phyloP scores from a whole-genome alignment of 108 stramenopile genomes.

The Cyclostephanos tholiformis region DNA sequence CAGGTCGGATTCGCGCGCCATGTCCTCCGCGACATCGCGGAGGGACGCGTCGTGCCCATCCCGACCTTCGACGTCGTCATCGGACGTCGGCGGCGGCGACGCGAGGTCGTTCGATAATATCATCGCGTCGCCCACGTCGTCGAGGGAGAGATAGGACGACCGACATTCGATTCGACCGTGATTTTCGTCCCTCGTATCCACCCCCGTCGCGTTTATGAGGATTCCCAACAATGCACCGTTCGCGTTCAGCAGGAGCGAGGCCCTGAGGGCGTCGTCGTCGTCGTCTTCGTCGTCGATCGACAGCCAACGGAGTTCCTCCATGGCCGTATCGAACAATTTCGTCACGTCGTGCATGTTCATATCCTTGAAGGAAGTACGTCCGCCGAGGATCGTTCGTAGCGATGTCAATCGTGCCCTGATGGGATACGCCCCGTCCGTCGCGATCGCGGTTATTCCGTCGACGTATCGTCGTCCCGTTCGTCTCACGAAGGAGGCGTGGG shows the following conservation, averaged over 20 bases:
- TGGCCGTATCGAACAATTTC: slow-evolving; percentile 1
- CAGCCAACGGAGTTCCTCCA: slow-evolving; percentile 12
- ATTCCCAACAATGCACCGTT: slow-evolving; percentile 12
- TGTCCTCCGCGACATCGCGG: too few relatives aligned
- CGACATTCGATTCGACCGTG: slow-evolving; percentile 8
- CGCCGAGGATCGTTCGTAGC: slow-evolving; percentile 14
- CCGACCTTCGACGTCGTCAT: too few relatives aligned
- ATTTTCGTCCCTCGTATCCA: neutral
- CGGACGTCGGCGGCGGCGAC: too few relatives aligned
- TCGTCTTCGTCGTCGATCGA: slow-evolving; percentile 6
- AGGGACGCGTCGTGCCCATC: neutral
- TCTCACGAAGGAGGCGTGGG: slow-evolving; percentile 14
- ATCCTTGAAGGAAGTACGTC: slow-evolving; percentile 16
- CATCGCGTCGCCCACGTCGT: neutral
- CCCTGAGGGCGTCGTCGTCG: neutral
- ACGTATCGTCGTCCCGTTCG: too few relatives aligned
- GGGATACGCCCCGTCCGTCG: neutral
- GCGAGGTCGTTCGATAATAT: slow-evolving; percentile 15
- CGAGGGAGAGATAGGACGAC: slow-evolving; percentile 20
- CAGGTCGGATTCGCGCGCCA: slow-evolving; percentile 46
- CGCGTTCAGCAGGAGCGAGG: slow-evolving; percentile 23
- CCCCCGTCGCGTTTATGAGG: neutral
- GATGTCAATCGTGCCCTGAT: slow-evolving; percentile 1
- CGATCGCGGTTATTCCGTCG: too few relatives aligned
- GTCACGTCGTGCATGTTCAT: slow-evolving; percentile 19